Evolutionary conservation across 495 filamentous ascomycete genomes (phyloP), one percentile per base, ranked within the genome.

Genomic region (Penicillium pulvis): DNA sequence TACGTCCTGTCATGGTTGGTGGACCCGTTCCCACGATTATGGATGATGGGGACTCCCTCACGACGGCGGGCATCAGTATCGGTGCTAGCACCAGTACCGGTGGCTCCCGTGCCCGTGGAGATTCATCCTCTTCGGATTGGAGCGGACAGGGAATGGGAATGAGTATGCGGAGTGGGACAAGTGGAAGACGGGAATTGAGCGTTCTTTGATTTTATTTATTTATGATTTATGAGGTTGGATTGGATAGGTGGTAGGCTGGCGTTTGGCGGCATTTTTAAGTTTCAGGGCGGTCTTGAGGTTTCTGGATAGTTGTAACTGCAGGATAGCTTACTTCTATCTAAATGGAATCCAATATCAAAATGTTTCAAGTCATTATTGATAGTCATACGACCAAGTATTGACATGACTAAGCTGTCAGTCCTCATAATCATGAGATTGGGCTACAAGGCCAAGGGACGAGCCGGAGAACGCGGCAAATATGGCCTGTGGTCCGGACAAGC

Each of bases 1-100:
- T 82, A 28, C 75, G 74, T 2, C 71, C 76, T 24, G 71, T 68
- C 1, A 71, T 75, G 60, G 69, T 76, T 26, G 66, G 59, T 49
- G 69, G 50, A 42, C 61, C 53, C 33, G 68, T 55, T 58, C 60
- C 60, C 43, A 64, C 55, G 3, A 24, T 56, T 9, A 17, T 17
- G 1, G 67, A 66, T 19, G 65, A 68, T 44, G 35, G 17, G 6
- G 67, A 70, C 8, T 70, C 65, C 28, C 57, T 70, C 14, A 68
- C 62, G 7, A 68, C 62, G n/a, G 67, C 65, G 14, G 67, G 62
- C 4, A 68, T 70, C 11, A 68, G 65, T 31, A 49, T 68, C 26
- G 67, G 65, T 20, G 65, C 67, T 39, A 67, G 64, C 23, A 68
- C 64, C 6, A 70, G 64, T 47, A 66, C 65, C 0, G 57, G 60